These are phyloP conservation scores for Candida sp. DNA, from an alignment of 1,139 yeast species.

Conservation along the genomic window DNA sequence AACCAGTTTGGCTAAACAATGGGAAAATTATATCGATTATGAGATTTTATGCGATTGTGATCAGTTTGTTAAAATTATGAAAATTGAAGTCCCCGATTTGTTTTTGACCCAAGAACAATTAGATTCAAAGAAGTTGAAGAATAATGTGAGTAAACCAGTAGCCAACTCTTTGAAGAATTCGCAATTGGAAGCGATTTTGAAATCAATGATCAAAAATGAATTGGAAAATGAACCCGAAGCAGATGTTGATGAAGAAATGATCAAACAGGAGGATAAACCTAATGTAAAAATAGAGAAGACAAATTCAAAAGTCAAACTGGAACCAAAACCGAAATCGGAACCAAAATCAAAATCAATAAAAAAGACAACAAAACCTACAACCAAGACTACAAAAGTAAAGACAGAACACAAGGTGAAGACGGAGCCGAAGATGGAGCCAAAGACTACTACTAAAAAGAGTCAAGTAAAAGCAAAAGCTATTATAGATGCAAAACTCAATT, in stretches of 20 bases:
- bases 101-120: constrained; percentile 54
- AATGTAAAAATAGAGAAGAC: not conserved
- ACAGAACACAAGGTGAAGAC: not conserved
- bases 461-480: not conserved
- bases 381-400: not conserved
- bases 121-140: constrained; percentile 39
- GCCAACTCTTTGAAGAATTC: not conserved
- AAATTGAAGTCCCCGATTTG: constrained; percentile 52
- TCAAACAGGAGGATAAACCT: constrained; percentile 7
- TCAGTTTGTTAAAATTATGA: constrained; percentile 60
- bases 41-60: constrained; percentile 84
- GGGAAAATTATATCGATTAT: constrained; percentile 64
- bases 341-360: constrained; percentile 1
- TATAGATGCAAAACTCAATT: not conserved
- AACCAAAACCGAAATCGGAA: constrained; percentile 3
- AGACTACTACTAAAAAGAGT: not conserved
- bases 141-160: constrained; percentile 9
- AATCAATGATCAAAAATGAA: constrained; percentile 6
- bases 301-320: constrained; percentile 1
- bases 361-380: not conserved
- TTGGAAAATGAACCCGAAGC: constrained; percentile 7
- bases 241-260: not conserved
- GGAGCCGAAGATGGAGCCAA: not conserved
- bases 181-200: constrained; percentile 3
- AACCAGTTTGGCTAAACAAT: constrained; percentile 44